Evolutionary conservation across 75 land plant genomes (phyloP).

Genomic region (Cryptomeria japonica): DNA sequence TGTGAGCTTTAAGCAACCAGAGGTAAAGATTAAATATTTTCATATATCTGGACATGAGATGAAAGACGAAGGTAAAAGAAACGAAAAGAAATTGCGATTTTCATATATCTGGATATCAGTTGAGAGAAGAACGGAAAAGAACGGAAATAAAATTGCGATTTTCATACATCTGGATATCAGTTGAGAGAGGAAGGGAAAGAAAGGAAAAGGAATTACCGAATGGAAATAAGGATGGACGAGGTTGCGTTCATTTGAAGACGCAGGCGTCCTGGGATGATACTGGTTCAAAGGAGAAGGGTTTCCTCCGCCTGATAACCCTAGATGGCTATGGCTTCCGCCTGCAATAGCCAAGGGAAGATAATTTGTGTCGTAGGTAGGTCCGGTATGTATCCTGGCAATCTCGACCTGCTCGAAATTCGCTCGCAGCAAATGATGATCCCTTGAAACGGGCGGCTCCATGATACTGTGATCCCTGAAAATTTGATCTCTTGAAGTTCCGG

Average conservation of each 20-base stretch:
- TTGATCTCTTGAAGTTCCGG: neutral
- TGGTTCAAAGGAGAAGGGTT: neutral
- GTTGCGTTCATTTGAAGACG: neutral
- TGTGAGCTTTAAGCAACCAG: no score
- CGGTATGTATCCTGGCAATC: neutral
- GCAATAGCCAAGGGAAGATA: conserved; percentile 1
- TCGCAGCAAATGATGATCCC: neutral
- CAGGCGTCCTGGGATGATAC: conserved; percentile 3
- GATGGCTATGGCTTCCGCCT: neutral
- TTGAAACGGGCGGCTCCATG: conserved; percentile 7
- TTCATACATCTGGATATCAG: neutral
- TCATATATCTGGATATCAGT: neutral
- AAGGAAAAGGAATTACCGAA: neutral
- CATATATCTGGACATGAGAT: neutral
- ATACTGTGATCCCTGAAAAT: conserved; percentile 15
- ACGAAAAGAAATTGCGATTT: neutral
- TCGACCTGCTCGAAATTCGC: neutral
- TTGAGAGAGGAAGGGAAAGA: neutral
- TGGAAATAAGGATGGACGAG: neutral
- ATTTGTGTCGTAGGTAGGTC: neutral
- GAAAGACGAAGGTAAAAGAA: neutral
- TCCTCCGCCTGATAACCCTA: neutral
- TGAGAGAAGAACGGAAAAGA: neutral
- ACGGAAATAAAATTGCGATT: neutral
- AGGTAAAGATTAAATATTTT: no score